phyloP scores from a whole-genome alignment of 2,329 filamentous ascomycete genomes.

The Fusarium torreyae region DNA sequence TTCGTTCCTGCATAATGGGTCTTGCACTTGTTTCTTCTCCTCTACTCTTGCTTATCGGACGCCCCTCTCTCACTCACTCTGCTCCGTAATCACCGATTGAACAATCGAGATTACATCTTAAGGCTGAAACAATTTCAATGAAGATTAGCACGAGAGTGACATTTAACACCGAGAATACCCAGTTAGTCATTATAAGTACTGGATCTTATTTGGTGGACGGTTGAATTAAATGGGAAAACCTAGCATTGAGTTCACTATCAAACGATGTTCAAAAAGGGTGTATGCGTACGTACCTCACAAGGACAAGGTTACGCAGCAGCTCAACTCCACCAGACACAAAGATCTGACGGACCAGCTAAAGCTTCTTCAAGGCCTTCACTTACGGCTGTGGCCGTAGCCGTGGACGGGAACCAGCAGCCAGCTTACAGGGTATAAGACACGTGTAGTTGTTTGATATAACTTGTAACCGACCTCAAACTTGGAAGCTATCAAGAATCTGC shows the following conservation, averaged over 20 bases:
- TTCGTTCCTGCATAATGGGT: conserved; percentile 38
- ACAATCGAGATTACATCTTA: conserved; percentile 39
- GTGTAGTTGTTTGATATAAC: conserved; percentile 28
- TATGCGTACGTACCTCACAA: conserved; percentile 9
- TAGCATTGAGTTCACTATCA: conserved; percentile 13
- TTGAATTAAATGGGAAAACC: conserved; percentile 9
- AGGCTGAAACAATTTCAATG: conserved; percentile 38
- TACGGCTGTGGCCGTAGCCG: conserved; percentile 31
- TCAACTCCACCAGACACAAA: conserved; percentile 26
- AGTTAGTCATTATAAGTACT: conserved; percentile 2
- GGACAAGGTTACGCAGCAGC: conserved; percentile 29
- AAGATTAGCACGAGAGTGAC: conserved; percentile 13
- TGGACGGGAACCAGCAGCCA: conserved; percentile 38
- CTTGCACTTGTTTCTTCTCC: conserved; percentile 4
- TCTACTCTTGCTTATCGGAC: conserved; percentile 22
- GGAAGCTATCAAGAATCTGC: conserved; percentile 7
- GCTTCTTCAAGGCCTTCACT: conserved; percentile 28
- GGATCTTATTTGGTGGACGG: conserved; percentile 9
- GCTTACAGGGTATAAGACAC: conserved; percentile 32
- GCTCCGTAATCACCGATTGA: conserved; percentile 21
- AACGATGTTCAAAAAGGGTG: conserved; percentile 11
- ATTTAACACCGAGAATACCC: conserved; percentile 5
- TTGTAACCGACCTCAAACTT: conserved; percentile 23
- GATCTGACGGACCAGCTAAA: conserved; percentile 30
- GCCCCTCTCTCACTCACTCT: conserved; percentile 1